phyloP scores from a whole-genome alignment of 345 rosid species.

The Lagerstroemia speciosa region DNA sequence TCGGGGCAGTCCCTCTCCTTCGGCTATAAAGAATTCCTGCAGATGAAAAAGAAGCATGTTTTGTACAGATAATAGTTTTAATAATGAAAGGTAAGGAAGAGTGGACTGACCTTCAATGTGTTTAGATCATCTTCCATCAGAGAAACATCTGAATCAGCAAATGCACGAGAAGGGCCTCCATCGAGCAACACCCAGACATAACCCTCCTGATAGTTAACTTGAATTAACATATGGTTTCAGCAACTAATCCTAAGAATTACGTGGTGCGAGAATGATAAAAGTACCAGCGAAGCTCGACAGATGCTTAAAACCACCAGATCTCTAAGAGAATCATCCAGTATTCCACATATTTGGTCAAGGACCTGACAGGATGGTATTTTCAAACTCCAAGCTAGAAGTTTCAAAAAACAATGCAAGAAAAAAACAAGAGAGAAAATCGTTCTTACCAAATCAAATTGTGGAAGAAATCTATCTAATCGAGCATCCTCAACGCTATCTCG shows the following conservation, averaged over 20 bases:
- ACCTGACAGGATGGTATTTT: conserved; percentile 36
- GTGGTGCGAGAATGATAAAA: conserved; percentile 10
- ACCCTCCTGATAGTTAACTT: conserved; percentile 48
- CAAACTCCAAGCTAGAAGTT: neutral
- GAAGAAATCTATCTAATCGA: conserved; percentile 72
- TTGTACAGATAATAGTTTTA: neutral
- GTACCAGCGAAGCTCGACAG: conserved; percentile 64
- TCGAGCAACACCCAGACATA: conserved; percentile 76
- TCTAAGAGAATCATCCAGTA: conserved; percentile 64
- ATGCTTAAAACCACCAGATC: conserved; percentile 78
- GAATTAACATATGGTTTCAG: conserved; percentile 5
- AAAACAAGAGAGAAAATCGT: conserved; percentile 6
- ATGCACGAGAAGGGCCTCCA: conserved; percentile 93
- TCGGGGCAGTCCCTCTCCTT: conserved; percentile 91
- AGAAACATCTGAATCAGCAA: conserved; percentile 61
- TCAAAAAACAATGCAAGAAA: neutral
- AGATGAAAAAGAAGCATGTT: conserved; percentile 2
- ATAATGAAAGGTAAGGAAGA: neutral
- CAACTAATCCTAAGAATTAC: neutral
- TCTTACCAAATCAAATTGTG: conserved; percentile 71
- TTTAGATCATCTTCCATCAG: conserved; percentile 80
- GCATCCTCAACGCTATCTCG: conserved; percentile 59
- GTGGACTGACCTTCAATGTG: conserved; percentile 47
- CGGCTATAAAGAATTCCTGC: conserved; percentile 89
- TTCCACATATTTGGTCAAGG: conserved; percentile 64